These are phyloP conservation scores for Inga laurina DNA, from an alignment of 306 rosid species.

Conservation along the genomic window DNA sequence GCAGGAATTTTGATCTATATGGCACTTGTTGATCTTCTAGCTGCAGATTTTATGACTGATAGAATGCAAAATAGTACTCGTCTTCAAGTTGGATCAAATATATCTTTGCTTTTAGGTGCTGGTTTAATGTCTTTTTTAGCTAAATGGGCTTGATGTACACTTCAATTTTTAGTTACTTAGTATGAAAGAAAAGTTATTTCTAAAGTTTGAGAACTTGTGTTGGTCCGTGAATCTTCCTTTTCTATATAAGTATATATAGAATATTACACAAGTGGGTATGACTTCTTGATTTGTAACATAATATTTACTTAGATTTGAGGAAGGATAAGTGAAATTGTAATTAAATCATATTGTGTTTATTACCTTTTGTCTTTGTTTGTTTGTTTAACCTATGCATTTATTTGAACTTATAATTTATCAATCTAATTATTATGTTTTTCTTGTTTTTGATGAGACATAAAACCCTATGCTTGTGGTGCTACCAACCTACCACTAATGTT, in stretches of 20 bases:
- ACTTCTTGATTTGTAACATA: too few relatives aligned
- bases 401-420: too few relatives aligned
- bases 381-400: background rate
- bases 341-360: background rate
- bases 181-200: background rate
- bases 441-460: too few relatives aligned
- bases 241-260: too few relatives aligned
- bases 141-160: slow-evolving; percentile 40
- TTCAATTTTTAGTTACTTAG: background rate
- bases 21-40: slow-evolving; percentile 20
- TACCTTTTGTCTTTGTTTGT: background rate
- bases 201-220: background rate
- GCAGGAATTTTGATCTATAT: background rate
- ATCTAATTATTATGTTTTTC: too few relatives aligned
- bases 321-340: background rate
- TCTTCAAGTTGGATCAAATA: slow-evolving; percentile 33
- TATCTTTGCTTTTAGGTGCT: slow-evolving; percentile 48
- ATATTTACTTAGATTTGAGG: background rate
- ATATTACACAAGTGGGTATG: too few relatives aligned
- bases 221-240: too few relatives aligned
- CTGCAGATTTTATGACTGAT: slow-evolving; percentile 48
- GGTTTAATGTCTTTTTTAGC: slow-evolving; percentile 50
- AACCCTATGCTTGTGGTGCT: too few relatives aligned
- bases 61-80: slow-evolving; percentile 34
- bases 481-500: too few relatives aligned